Percentiles rank a stretch among this genome's conserved stretches.
Evolutionary conservation across 345 rosid genomes (phyloP).

Genomic region (Cardamine chenopodiifolia): DNA sequence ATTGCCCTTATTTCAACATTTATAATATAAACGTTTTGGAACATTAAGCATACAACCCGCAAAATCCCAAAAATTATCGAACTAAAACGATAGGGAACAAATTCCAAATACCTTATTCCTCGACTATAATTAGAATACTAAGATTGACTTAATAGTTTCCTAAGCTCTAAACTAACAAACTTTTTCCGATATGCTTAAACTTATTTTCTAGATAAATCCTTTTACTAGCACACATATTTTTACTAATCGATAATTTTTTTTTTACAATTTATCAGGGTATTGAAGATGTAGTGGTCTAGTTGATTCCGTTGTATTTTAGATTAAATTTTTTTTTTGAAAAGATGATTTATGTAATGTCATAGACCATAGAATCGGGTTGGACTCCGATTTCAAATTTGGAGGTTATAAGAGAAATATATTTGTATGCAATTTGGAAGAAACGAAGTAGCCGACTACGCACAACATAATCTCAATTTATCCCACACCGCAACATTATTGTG

Average conservation of each 20-base stretch:
- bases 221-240: not conserved
- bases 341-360: too few species aligned
- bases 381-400: not conserved
- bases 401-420: too few species aligned
- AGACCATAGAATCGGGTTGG: too few species aligned
- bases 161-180: not conserved
- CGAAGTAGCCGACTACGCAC: too few species aligned
- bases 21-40: not conserved
- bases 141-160: not conserved
- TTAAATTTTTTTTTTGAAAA: too few species aligned
- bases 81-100: not conserved
- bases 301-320: not conserved
- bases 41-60: not conserved
- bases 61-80: not conserved
- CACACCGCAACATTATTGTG: too few species aligned
- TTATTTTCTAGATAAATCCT: not conserved
- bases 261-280: not conserved
- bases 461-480: too few species aligned
- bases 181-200: too few species aligned
- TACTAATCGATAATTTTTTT: not conserved
- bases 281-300: not conserved
- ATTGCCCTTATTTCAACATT: not conserved
- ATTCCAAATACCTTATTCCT: not conserved
- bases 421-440: too few species aligned
- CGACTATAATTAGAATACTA: not conserved